Percentiles rank a stretch among this genome's conserved stretches.
Evolutionary conservation across 441 rosid species (phyloP).

Genomic region (Breynia disticha): DNA sequence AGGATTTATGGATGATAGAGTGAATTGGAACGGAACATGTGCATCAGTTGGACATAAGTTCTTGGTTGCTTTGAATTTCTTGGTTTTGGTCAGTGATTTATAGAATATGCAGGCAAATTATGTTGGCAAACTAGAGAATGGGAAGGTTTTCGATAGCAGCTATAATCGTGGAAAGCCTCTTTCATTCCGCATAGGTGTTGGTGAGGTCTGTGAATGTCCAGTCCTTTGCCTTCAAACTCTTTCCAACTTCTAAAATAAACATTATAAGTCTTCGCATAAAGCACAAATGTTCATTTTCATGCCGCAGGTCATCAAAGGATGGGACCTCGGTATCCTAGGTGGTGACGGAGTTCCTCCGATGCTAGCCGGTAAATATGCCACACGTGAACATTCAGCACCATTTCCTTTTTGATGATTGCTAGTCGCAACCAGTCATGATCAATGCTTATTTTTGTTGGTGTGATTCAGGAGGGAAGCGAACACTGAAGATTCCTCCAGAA

Average conservation of each 20-base stretch:
- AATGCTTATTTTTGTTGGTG: not conserved
- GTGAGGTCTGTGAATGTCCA: constrained; percentile 42
- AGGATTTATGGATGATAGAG: too few species aligned
- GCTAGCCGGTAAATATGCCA: constrained; percentile 51
- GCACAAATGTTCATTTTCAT: too few species aligned
- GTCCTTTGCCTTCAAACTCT: not conserved
- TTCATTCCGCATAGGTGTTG: constrained; percentile 66
- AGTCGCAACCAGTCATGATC: not conserved
- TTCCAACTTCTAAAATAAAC: too few species aligned
- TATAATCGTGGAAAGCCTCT: constrained; percentile 82
- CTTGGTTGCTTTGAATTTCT: not conserved
- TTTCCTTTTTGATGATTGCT: not conserved
- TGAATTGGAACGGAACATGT: too few species aligned
- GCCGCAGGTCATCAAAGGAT: constrained; percentile 71
- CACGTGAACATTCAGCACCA: not conserved
- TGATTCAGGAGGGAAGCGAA: constrained; percentile 64
- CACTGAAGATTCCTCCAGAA: constrained; percentile 62
- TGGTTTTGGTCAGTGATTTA: not conserved
- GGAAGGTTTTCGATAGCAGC: constrained; percentile 87
- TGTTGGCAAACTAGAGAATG: constrained; percentile 76
- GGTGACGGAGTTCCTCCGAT: constrained; percentile 83
- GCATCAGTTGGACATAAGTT: too few species aligned
- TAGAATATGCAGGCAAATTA: constrained; percentile 51
- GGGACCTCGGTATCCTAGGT: constrained; percentile 85
- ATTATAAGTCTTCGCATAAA: too few species aligned